Base-by-base conservation (phyloP, 139 green algal genomes). In the Bryopsis sp. region DNA sequence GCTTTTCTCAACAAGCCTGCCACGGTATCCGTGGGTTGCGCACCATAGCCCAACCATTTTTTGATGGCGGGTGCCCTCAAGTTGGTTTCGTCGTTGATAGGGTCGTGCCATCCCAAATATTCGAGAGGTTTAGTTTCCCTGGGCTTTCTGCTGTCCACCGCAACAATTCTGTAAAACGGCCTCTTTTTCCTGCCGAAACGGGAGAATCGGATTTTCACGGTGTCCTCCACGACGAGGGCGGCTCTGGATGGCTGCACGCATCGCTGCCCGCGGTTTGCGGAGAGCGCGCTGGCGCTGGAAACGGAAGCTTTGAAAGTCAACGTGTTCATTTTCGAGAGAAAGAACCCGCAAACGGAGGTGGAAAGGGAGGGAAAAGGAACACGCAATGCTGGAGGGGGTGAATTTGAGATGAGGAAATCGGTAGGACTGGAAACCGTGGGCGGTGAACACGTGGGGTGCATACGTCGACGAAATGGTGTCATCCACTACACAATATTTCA, bases 41-140 rank as follows among this genome's bases (percentile, higher is more conserved):
- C 92, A 5, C 92, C 92, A 24, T 87, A 80, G 2, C 34, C 36
- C 8, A 97, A 74, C 92, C 92, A 97, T 78, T 93, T 88, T 85
- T 95, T 97, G 77, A 97, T 97, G 34, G 86, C 83, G 19, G 91
- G 91, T 2, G 89, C 92, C 76, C 96, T 92, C 32, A 97, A 79
- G 73, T 91, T 92, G 34, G 88, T 89, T 77, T 96, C 85, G 82
- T 96, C 92, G 46, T 74, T 87, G 29, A 95, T 70, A 19, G 89
- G 89, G 63, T 96, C 75, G 71, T 94, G 90, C 76, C 84, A 96
- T 35, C 92, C 92, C 19, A 97, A 78, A 63, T 88, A 89, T 80
- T 97, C 86, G 47, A 96, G 73, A 0, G 89, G 89, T 58, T 68
- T 47, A 43, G 88, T 89, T n/a, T 97, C 91, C 24, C 92, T 76